These are phyloP conservation scores for Suillus brevipes DNA, from an alignment of 768 basidiomycete species.

Conservation along the genomic window DNA sequence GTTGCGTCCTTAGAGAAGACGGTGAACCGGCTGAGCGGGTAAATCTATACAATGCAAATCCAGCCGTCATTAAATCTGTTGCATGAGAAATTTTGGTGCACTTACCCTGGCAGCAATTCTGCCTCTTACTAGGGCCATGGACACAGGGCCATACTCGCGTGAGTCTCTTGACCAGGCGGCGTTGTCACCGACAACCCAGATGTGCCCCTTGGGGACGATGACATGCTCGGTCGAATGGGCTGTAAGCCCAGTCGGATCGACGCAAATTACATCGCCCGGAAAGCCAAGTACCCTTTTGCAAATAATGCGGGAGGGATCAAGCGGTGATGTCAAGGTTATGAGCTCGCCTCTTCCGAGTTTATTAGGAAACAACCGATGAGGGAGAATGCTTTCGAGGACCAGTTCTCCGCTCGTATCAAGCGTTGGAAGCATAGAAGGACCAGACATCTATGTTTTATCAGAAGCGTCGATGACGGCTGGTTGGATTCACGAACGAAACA, in stretches of 20 bases:
- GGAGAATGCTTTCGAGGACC: slow-evolving; percentile 62
- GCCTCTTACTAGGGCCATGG: slow-evolving; percentile 74
- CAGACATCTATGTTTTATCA: slow-evolving; percentile 50
- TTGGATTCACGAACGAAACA: slow-evolving; percentile 44
- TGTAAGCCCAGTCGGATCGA: slow-evolving; percentile 75
- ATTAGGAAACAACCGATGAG: slow-evolving; percentile 50
- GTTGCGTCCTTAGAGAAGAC: slow-evolving; percentile 23
- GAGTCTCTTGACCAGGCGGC: slow-evolving; percentile 82
- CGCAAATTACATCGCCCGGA: slow-evolving; percentile 85
- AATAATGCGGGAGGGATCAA: slow-evolving; percentile 62
- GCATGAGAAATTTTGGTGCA: slow-evolving; percentile 6
- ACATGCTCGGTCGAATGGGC: slow-evolving; percentile 74
- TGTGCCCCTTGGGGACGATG: slow-evolving; percentile 77
- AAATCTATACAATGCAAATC: slow-evolving; percentile 24
- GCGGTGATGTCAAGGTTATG: slow-evolving; percentile 68
- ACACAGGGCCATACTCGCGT: slow-evolving; percentile 88
- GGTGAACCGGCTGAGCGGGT: slow-evolving; percentile 31
- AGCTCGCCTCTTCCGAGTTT: slow-evolving; percentile 73
- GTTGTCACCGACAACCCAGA: slow-evolving; percentile 95
- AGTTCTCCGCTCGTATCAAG: slow-evolving; percentile 58
- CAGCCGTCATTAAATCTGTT: not conserved
- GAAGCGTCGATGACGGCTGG: not conserved
- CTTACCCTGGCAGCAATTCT: slow-evolving; percentile 65
- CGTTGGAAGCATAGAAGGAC: slow-evolving; percentile 84
- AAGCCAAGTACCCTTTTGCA: slow-evolving; percentile 92